Conservation (phyloP, 345 rosid species). For the Murraya paniculata region DNA sequence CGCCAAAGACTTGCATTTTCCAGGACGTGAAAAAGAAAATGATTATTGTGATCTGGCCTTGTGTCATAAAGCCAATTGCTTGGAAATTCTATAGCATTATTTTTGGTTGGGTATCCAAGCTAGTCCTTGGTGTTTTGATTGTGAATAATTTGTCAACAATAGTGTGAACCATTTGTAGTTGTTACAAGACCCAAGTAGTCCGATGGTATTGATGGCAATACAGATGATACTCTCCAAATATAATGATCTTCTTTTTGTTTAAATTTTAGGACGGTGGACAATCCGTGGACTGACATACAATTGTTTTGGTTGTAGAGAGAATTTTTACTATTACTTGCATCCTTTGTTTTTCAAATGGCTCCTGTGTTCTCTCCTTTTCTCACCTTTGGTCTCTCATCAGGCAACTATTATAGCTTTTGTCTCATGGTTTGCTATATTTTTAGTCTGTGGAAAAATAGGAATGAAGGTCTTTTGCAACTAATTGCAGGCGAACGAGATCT, state of each 20-base stretch:
- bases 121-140: not conserved
- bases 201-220: not conserved
- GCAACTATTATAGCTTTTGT: not conserved
- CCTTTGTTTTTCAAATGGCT: not conserved
- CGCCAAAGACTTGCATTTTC: not conserved
- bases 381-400: not conserved
- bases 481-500: constrained; percentile 51
- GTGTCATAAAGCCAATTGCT: not conserved
- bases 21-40: not conserved
- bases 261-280: no score
- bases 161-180: not conserved
- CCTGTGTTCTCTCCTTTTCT: not conserved
- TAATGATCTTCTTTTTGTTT: no score
- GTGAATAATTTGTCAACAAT: not conserved
- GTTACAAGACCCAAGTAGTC: not conserved
- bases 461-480: not conserved
- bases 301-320: not conserved
- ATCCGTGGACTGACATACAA: not conserved
- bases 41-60: not conserved
- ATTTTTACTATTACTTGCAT: not conserved
- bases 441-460: not conserved
- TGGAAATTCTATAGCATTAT: not conserved
- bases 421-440: not conserved
- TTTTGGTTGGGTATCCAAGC: not conserved
- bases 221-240: not conserved